Conservation (phyloP, 2,329 filamentous ascomycete species). For the Magnaporthiopsis poae region DNA sequence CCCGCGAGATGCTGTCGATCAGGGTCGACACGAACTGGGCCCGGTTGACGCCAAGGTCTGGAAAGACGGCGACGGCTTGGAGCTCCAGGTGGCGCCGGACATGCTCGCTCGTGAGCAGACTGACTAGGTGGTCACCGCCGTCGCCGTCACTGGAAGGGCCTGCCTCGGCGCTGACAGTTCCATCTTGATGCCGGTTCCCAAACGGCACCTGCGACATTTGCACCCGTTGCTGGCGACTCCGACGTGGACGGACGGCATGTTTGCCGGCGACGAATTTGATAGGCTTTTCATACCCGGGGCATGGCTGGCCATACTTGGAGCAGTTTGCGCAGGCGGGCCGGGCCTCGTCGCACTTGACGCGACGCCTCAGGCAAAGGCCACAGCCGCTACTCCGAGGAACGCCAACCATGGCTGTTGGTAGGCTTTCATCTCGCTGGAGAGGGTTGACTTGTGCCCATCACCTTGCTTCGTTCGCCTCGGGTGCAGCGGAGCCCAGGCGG, state of each 20-base stretch:
- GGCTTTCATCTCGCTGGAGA: too few relatives aligned
- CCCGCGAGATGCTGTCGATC: constrained; percentile 16
- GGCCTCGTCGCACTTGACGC: constrained; percentile 36
- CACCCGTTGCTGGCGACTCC: neutral
- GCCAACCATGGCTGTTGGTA: constrained; percentile 22
- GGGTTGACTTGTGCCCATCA: neutral
- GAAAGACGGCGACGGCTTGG: constrained; percentile 10
- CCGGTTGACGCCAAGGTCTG: constrained; percentile 16
- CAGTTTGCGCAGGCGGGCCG: constrained; percentile 30
- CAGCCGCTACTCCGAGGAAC: constrained; percentile 29
- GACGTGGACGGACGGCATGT: constrained; percentile 25
- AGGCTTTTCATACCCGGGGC: constrained; percentile 29
- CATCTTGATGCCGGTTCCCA: neutral
- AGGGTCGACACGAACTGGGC: constrained; percentile 24
- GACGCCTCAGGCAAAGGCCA: constrained; percentile 29
- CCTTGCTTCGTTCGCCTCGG: neutral
- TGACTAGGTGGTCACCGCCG: neutral
- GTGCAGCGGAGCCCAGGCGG: neutral
- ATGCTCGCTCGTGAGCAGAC: too few relatives aligned
- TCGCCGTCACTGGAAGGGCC: too few relatives aligned
- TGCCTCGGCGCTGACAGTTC: too few relatives aligned
- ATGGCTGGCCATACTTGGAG: constrained; percentile 26
- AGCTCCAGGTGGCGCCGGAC: neutral
- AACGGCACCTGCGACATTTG: neutral
- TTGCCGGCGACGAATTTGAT: constrained; percentile 32